Evolutionary conservation across 768 basidiomycete genomes (phyloP).

Genomic region (Coprinopsis cinerea): DNA sequence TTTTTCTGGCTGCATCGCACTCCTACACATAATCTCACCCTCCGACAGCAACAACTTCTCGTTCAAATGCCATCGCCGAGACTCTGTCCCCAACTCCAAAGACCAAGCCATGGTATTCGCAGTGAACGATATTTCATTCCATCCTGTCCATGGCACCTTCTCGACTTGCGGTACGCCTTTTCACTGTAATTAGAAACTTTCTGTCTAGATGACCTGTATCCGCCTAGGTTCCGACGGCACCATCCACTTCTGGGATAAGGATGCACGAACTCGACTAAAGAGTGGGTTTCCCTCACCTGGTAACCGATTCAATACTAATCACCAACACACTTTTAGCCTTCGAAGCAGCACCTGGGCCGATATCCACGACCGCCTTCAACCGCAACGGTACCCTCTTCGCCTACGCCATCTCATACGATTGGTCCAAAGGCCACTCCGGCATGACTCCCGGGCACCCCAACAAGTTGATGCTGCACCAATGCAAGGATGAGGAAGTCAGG

Average conservation of each 20-base stretch:
- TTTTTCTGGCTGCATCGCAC: slow-evolving; percentile 1
- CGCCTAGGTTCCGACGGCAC: slow-evolving; percentile 73
- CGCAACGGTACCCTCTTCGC: slow-evolving; percentile 85
- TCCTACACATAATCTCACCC: neutral
- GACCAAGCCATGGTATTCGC: slow-evolving; percentile 70
- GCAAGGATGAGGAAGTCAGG: slow-evolving; percentile 85
- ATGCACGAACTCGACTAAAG: slow-evolving; percentile 87
- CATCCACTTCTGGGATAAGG: slow-evolving; percentile 94
- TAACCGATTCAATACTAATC: neutral
- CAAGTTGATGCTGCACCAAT: slow-evolving; percentile 79
- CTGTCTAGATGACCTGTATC: neutral
- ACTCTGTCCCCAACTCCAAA: slow-evolving; percentile 48
- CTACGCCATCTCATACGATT: slow-evolving; percentile 89
- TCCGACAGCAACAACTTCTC: slow-evolving; percentile 67
- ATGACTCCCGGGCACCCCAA: slow-evolving; percentile 68
- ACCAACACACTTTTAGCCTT: slow-evolving; percentile 43
- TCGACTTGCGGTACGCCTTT: slow-evolving; percentile 61
- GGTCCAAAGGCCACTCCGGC: slow-evolving; percentile 88
- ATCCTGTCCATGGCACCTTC: slow-evolving; percentile 80
- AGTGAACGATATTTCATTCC: slow-evolving; percentile 84
- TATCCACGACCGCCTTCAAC: slow-evolving; percentile 80
- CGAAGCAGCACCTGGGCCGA: slow-evolving; percentile 68
- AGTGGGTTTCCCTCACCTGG: slow-evolving; percentile 39
- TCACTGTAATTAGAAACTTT: slow-evolving; percentile 12
- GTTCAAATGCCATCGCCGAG: slow-evolving; percentile 77